Base-by-base conservation (phyloP, 2,329 filamentous ascomycete species). In the Coniella lustricola region DNA sequence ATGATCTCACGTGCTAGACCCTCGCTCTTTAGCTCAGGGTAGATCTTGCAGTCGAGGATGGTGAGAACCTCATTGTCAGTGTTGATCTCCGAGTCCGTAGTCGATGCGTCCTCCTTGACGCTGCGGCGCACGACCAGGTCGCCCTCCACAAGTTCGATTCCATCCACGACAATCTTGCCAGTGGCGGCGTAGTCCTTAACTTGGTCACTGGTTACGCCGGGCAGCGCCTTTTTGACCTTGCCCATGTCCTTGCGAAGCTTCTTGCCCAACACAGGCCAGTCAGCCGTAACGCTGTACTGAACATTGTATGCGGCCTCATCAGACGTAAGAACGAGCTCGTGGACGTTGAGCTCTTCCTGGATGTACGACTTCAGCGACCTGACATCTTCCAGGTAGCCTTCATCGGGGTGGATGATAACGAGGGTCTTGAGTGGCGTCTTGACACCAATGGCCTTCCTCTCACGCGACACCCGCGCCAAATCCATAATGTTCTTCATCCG, bases 401-500 rank as follows among this genome's bases (percentile, higher is more conserved):
- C 73, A 55, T 94, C 87, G 44, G 85, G 79, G 61, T 96, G 89
- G 54, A 97, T 87, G 54, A 97, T 87, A 12, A 96, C 79, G 22
- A 97, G 74, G 0, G 87, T 88, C 75, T 91, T 94, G 46, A 97
- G 72, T 4, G 93, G 93, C 4, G 86, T 93, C 73, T 96, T 97
- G 47, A 97, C 73, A 31, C 87, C 87, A 59, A 96, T 83, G 38
- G 83, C 82, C 51, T 86, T 82, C 44, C 90, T 82, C 66, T 97
- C 93, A 65, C 93, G 80, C 44, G 88, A 90, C 44, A 91, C 81
- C 62, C 93, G 81, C 40, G 82, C 88, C 53, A 97, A 77, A 61
- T 97, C 90, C 64, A 98, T 96, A 62, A 97, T 90, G 56, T 84
- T 86, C 67, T 97, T 91, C 93, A 98, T 97, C 41, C 90, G 82